These are phyloP conservation scores for Peniophora sp. DNA, from an alignment of 1,284 basidiomycete genomes.

Conservation along the genomic window DNA sequence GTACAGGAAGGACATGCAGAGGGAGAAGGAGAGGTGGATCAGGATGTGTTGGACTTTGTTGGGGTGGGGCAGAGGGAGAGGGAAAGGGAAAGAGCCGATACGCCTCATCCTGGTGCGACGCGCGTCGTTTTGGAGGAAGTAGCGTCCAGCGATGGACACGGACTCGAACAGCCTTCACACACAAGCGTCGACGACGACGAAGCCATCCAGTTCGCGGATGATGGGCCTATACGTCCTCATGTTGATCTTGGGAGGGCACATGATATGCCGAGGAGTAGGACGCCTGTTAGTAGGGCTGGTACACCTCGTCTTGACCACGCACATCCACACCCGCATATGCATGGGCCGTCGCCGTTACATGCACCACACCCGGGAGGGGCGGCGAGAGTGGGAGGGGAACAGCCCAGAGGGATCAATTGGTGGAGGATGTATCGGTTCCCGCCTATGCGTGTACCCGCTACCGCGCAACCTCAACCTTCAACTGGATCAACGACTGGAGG, in stretches of 20 bases:
- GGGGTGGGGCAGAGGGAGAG: too few relatives aligned
- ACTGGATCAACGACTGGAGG: conserved; percentile 7
- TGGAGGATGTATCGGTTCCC: conserved; percentile 77
- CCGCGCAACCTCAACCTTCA: conserved; percentile 17
- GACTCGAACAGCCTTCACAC: not conserved
- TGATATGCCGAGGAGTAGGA: too few relatives aligned
- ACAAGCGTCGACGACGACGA: not conserved
- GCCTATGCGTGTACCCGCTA: conserved; percentile 30
- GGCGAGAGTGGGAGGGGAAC: conserved; percentile 11
- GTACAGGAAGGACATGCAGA: not conserved
- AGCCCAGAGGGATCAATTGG: conserved; percentile 58
- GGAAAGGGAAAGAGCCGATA: too few relatives aligned
- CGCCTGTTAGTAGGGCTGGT: too few relatives aligned
- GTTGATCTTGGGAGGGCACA: too few relatives aligned
- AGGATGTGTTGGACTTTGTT: conserved; percentile 9
- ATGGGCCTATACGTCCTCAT: too few relatives aligned
- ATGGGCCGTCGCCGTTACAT: not conserved
- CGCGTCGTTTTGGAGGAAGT: too few relatives aligned
- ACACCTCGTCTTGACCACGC: not conserved
- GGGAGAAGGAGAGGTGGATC: not conserved
- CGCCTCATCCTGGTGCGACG: too few relatives aligned
- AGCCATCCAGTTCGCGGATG: not conserved
- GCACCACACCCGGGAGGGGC: not conserved
- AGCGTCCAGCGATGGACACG: not conserved
- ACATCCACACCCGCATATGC: not conserved